Evolutionary conservation across 352 stramenopile genomes (phyloP), one percentile per base, ranked within the genome.

Genomic region (Phytophthora melonis): DNA sequence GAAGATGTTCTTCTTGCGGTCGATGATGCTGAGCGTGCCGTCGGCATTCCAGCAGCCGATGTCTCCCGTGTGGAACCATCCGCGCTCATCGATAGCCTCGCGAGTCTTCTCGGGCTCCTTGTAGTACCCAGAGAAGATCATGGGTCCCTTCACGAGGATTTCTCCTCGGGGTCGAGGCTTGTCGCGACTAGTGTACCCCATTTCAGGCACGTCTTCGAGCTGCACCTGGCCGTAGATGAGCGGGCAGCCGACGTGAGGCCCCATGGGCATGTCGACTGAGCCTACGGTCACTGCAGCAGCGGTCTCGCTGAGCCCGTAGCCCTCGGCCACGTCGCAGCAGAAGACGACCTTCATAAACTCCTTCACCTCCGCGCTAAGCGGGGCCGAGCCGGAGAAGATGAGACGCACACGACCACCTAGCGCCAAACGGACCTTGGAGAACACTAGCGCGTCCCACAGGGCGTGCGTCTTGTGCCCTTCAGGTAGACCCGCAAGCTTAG

Each of bases 21-120:
- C 88, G 30, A 95, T 88, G 64, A 98, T 97, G 61, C 84, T 86
- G 36, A 98, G 75, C 58, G 85, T 94, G 47, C 93, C 92, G 66
- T 98, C 84, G 7, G 88, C 83, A 69, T 99, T 98, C 76, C 98
- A 97, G 7, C 84, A 82, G 27, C 94, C 97, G 45, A 99, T 84
- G 69, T 99, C 97, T 41, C 97, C 97, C 1, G 96, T 99, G 78
- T 99, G 94, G 71, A 99, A 98, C 89, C 92, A 99, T 19, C 95
- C 95, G 39, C 91, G 91, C 13, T 75, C 78, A 66, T 98, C 93
- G 30, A 99, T 88, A 0, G 88, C 93, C 71, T 98, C 92, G 0
- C 70, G 68, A 0, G 96, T 99, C 53, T 96, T 96, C 56, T 94
- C 88, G 1, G 86, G 80, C 63, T 98, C 90, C 68, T 98, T 98